Conservation (phyloP, 2,329 filamentous ascomycete species). For the Botrytis fabae region DNA sequence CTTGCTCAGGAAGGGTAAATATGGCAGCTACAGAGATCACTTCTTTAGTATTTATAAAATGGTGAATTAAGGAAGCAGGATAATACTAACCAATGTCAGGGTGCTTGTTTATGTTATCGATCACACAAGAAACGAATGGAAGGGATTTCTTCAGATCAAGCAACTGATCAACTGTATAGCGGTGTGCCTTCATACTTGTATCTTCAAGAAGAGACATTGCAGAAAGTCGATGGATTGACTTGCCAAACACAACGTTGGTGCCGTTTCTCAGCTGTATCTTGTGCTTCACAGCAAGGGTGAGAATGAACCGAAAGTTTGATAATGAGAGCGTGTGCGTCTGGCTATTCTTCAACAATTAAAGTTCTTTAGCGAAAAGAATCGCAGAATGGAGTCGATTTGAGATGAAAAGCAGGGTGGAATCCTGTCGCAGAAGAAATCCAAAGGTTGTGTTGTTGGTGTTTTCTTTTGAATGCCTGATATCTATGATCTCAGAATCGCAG, state of each 20-base stretch:
- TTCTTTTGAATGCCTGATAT: neutral
- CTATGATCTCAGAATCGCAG: neutral
- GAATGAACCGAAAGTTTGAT: neutral
- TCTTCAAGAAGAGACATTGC: conserved; percentile 20
- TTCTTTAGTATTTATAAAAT: conserved; percentile 14
- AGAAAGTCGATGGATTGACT: neutral
- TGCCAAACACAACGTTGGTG: neutral
- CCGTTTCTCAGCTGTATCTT: neutral
- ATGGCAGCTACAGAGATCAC: conserved; percentile 28
- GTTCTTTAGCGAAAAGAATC: neutral
- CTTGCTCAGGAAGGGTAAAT: conserved; percentile 34
- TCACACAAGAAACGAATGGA: conserved; percentile 30
- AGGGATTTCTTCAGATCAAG: conserved; percentile 35
- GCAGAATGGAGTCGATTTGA: neutral
- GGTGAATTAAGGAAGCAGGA: neutral
- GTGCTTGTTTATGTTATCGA: conserved; percentile 36
- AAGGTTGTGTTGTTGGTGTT: neutral
- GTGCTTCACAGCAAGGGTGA: neutral
- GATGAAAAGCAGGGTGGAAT: neutral
- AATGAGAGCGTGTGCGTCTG: neutral
- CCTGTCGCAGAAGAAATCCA: too few species aligned
- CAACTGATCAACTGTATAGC: conserved; percentile 36
- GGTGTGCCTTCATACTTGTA: conserved; percentile 20
- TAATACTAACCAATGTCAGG: conserved; percentile 35
- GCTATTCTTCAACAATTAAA: neutral